These are phyloP conservation scores for Stachybotrys chartarum DNA, from an alignment of 2,329 filamentous ascomycete species.

Conservation along the genomic window DNA sequence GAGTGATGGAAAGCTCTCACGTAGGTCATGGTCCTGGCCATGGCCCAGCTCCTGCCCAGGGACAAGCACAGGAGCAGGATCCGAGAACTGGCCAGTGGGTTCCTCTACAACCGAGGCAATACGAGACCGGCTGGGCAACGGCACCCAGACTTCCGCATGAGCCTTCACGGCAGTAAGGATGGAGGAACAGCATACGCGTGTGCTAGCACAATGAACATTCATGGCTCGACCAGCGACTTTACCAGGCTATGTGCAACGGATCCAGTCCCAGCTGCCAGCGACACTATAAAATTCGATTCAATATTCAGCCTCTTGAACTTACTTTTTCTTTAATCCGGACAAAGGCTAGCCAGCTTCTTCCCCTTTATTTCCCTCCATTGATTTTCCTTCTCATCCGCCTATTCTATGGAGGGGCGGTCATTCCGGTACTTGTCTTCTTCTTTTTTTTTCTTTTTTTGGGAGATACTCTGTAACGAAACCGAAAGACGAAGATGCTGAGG, in stretches of 20 bases:
- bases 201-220: not conserved
- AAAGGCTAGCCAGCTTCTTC: not conserved
- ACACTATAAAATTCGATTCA: not conserved
- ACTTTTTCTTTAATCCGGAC: not conserved
- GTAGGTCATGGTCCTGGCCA: conserved; percentile 11
- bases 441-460: not conserved
- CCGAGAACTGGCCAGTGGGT: conserved; percentile 28
- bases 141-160: conserved; percentile 14
- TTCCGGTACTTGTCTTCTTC: not conserved
- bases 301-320: not conserved
- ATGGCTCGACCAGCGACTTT: not conserved
- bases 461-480: not conserved
- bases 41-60: conserved; percentile 14
- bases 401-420: not conserved
- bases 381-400: too few relatives aligned
- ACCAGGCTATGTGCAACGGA: not conserved
- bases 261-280: not conserved
- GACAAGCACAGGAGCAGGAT: conserved; percentile 26
- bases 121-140: conserved; percentile 30
- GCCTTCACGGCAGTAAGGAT: not conserved
- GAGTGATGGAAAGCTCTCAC: conserved; percentile 32
- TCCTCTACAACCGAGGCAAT: conserved; percentile 19
- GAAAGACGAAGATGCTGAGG: not conserved
- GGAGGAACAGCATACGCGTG: not conserved
- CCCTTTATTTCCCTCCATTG: too few relatives aligned